These are phyloP conservation scores for Paraurostyla sp. DNA, from an alignment of 73 alveolate genomes.

Conservation along the genomic window DNA sequence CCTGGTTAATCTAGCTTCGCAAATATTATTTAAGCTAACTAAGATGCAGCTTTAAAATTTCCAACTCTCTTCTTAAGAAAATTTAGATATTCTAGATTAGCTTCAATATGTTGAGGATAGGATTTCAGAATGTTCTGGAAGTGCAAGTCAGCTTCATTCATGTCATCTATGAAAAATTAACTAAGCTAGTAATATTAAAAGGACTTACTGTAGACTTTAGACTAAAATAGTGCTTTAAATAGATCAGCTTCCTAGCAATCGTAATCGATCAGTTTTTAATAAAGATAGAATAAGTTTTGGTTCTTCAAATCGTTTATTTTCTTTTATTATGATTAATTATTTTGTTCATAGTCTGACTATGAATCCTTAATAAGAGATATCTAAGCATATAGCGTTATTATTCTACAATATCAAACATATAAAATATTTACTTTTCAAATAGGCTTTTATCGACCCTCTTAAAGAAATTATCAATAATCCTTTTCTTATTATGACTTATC, in stretches of 20 bases:
- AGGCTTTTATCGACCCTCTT: not conserved
- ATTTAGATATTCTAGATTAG: not conserved
- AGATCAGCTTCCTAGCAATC: conserved; percentile 36
- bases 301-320: not conserved
- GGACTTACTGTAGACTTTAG: not conserved
- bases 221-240: conserved; percentile 23
- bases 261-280: conserved; percentile 31
- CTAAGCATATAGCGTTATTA: no score
- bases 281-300: not conserved
- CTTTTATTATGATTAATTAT: not conserved
- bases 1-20: not conserved
- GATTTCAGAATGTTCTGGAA: not conserved
- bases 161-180: not conserved
- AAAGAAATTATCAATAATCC: not conserved
- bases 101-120: not conserved
- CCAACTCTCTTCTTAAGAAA: not conserved
- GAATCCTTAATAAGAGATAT: not conserved
- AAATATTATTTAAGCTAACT: not conserved
- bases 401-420: no score
- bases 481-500: not conserved
- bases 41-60: not conserved
- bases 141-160: conserved; percentile 20
- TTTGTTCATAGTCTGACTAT: no score
- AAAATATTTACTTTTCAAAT: not conserved
- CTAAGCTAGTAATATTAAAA: not conserved